Conservation (phyloP, 2,329 filamentous ascomycete genomes). For the Scedosporium minutisporum region DNA sequence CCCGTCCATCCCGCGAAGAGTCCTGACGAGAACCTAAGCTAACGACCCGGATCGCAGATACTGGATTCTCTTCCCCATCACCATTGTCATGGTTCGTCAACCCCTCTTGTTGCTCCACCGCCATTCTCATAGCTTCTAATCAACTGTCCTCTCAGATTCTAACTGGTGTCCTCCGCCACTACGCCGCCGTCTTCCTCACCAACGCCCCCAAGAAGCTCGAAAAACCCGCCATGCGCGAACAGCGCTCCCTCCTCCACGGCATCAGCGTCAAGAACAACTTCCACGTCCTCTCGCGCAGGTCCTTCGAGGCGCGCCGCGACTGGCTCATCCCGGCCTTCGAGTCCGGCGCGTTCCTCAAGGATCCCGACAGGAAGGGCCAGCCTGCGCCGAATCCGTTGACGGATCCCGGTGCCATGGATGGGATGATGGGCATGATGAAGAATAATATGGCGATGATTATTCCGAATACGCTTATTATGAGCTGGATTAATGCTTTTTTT, state of each 20-base stretch:
- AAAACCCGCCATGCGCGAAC: conserved; percentile 69
- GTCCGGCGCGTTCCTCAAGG: conserved; percentile 78
- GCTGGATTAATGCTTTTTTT: conserved; percentile 99
- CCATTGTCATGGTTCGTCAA: conserved; percentile 68
- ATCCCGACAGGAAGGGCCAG: conserved; percentile 76
- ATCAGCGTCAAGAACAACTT: conserved; percentile 77
- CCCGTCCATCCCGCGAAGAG: background rate
- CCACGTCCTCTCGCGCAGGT: conserved; percentile 64
- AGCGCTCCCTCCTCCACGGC: conserved; percentile 73
- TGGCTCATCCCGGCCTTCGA: conserved; percentile 74
- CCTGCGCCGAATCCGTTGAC: conserved; percentile 88
- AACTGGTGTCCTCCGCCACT: conserved; percentile 92
- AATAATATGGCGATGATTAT: conserved; percentile 99
- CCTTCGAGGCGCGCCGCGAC: conserved; percentile 74
- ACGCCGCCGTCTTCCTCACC: conserved; percentile 85
- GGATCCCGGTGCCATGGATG: conserved; percentile 94
- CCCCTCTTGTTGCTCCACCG: background rate
- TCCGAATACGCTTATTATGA: conserved; percentile 97
- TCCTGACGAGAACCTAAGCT: conserved; percentile 8
- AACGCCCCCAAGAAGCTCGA: conserved; percentile 74
- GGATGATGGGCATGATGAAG: conserved; percentile 99
- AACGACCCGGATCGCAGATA: conserved; percentile 50
- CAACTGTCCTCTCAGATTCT: conserved; percentile 49
- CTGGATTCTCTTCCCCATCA: conserved; percentile 98
- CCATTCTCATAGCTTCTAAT: background rate